Evolutionary conservation across 805 yeast genomes (phyloP).

Genomic region (Candida xiaguanensis): DNA sequence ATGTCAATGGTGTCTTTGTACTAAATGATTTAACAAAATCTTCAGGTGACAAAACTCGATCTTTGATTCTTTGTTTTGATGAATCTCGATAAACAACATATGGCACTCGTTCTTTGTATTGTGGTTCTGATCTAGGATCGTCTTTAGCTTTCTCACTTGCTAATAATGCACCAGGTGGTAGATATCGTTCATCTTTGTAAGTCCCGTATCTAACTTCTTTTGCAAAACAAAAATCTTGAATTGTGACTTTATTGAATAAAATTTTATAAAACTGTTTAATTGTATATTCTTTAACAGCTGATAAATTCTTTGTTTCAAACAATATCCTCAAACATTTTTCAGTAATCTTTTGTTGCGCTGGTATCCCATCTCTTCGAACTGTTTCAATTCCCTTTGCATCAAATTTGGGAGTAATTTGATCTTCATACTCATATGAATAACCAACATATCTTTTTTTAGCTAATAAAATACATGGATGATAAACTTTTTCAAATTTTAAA

Average conservation of each 20-base stretch:
- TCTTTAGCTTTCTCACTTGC: constrained; percentile 57
- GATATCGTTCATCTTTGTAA: constrained; percentile 64
- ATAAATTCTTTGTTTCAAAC: constrained; percentile 70
- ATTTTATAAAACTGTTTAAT: constrained; percentile 65
- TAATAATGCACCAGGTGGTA: constrained; percentile 91
- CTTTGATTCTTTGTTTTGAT: constrained; percentile 60
- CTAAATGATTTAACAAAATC: constrained; percentile 49
- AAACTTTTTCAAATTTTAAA: constrained; percentile 88
- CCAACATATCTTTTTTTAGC: constrained; percentile 92
- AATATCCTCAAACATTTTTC: constrained; percentile 64
- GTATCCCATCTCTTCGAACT: constrained; percentile 89
- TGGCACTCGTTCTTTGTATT: constrained; percentile 83
- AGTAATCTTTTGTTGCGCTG: constrained; percentile 82
- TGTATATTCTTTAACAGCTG: constrained; percentile 64
- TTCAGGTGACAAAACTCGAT: constrained; percentile 76
- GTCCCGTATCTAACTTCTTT: constrained; percentile 84
- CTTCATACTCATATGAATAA: constrained; percentile 59
- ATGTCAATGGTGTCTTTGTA: constrained; percentile 32
- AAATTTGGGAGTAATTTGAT: constrained; percentile 59
- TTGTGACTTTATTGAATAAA: constrained; percentile 54
- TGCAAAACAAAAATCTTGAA: constrained; percentile 88
- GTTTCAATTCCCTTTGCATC: constrained; percentile 98
- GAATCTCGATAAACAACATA: constrained; percentile 66
- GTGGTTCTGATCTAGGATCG: constrained; percentile 79
- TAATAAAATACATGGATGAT: constrained; percentile 76